Conservation (phyloP, 2,329 filamentous ascomycete genomes). For the Elsinoe fawcettii region DNA sequence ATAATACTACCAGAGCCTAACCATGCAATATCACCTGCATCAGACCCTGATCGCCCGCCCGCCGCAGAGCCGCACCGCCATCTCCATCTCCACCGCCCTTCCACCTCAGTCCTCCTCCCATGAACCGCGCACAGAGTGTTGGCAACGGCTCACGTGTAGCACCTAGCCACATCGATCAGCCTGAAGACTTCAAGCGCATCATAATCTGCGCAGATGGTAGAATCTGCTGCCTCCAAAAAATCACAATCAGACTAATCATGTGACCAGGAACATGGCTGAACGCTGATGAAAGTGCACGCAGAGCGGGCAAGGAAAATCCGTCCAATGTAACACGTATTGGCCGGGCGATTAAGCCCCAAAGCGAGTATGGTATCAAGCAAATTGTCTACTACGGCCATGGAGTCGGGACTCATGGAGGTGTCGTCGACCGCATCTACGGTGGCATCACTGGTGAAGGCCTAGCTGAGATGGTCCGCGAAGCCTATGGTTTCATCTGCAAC, state of each 20-base stretch:
- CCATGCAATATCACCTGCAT: neutral
- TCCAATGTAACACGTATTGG: conserved; percentile 45
- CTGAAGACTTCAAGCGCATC: conserved; percentile 21
- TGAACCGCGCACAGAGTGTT: conserved; percentile 7
- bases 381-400: conserved; percentile 46
- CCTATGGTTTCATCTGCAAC: conserved; percentile 45
- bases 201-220: conserved; percentile 39
- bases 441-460: conserved; percentile 39
- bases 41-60: conserved; percentile 11
- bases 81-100: neutral
- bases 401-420: conserved; percentile 38
- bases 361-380: conserved; percentile 42
- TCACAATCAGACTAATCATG: neutral
- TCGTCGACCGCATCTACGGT: conserved; percentile 34
- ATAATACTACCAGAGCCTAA: neutral
- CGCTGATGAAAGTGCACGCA: conserved; percentile 40
- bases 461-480: conserved; percentile 41
- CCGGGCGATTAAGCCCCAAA: conserved; percentile 42
- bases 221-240: neutral
- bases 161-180: conserved; percentile 1
- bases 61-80: conserved; percentile 13
- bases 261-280: conserved; percentile 40
- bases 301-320: conserved; percentile 35
- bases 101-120: neutral
- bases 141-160: conserved; percentile 5